Evolutionary conservation across 208 protist genomes (phyloP).

Genomic region (Acanthamoeba triangularis): DNA sequence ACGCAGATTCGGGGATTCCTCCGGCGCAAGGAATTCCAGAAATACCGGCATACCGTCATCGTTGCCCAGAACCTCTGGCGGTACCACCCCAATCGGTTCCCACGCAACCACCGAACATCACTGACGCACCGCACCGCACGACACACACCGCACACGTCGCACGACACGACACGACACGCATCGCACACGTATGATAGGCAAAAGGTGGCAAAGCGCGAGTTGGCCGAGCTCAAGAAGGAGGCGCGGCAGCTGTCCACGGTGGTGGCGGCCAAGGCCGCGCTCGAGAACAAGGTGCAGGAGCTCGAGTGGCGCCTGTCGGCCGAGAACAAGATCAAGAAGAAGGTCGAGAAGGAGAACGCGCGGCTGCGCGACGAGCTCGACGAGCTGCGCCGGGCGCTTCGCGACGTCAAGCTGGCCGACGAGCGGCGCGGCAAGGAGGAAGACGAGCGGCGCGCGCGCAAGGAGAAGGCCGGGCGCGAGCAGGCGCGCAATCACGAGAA

Average conservation of each 20-base stretch:
- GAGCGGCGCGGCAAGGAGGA: background rate
- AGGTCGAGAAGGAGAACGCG: slow-evolving; percentile 11
- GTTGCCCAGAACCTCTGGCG: slow-evolving; percentile 54
- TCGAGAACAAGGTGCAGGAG: slow-evolving; percentile 69
- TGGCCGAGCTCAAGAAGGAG: slow-evolving; percentile 24
- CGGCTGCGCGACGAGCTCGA: background rate
- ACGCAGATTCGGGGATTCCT: background rate
- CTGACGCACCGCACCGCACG: too few species aligned
- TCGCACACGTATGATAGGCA: background rate
- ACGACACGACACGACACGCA: too few species aligned
- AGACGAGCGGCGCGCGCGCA: background rate
- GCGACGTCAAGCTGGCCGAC: background rate
- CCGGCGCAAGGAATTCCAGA: background rate
- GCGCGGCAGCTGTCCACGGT: slow-evolving; percentile 50
- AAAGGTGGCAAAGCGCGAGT: slow-evolving; percentile 14
- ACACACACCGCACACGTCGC: too few species aligned
- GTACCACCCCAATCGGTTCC: background rate
- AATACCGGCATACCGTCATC: background rate
- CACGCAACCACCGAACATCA: background rate
- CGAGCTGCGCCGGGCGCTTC: background rate
- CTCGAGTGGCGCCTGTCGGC: slow-evolving; percentile 19
- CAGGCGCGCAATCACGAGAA: background rate
- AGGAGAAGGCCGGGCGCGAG: background rate
- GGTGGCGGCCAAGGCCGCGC: slow-evolving; percentile 61
- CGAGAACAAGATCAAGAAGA: slow-evolving; percentile 70